Base-by-base conservation (phyloP, 768 basidiomycete genomes). In the Suillus placidus region DNA sequence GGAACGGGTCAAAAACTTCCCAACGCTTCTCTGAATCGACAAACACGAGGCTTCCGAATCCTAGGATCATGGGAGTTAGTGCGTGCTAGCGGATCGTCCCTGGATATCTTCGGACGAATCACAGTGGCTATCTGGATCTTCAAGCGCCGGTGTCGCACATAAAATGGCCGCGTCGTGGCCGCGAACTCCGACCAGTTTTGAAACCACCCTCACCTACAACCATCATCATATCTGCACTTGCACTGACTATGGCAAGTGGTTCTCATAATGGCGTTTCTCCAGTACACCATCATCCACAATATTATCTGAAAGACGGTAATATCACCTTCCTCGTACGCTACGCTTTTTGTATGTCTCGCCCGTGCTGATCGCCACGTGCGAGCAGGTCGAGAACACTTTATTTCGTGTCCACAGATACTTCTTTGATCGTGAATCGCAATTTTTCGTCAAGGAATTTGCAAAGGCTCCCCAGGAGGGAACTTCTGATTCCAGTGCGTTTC, bases 341-440 rank as follows among this genome's bases (percentile, higher is more conserved):
- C 58, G 30, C 18, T 9, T 30, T 20, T 32, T 42, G 5, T 20
- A 20, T 42, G 8, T 26, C 10, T 30, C 18, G 18, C 18, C 12
- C 18, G 18, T 9, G 1, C 40, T 60, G 58, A 60, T 30, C 26
- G 18, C 10, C 58, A 20, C 26, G 13, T 32, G 14, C 9, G 38
- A 60, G 2, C 18, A 60, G 58, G 58, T 60, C 1, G 18, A 30
- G 7, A 30, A 60, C 13, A 60, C 58, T 0, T 40, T 60, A 3
- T 60, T 60, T 20, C 40, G 58, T 1, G 58, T 60, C 0, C 58
- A 60, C 2, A 42, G 40, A 1, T 18, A 60, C 58, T 60, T 42
- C 45, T 79, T 82, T 6, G 74, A 80, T 1, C 34, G 77, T 0
- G 80, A 81, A 2, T 81, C 80, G 0, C 62, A 68, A 0, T 72